Evolutionary conservation across 2,329 filamentous ascomycete genomes (phyloP), one percentile per base, ranked within the genome.

Genomic region (Lasiodiplodia citricola): DNA sequence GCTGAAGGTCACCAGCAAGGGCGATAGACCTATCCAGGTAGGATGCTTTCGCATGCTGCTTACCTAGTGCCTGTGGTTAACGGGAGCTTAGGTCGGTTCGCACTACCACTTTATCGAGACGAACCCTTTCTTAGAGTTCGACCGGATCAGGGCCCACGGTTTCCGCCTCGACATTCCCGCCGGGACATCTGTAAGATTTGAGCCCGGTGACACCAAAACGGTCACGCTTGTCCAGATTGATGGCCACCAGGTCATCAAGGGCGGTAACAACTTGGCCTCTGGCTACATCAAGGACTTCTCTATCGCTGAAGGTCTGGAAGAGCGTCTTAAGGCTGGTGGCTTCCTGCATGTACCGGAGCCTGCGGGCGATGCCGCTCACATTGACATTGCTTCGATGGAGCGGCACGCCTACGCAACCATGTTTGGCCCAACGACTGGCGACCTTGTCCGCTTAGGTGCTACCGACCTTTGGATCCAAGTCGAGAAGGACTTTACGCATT

Each of bases 61-160:
- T 21, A 6, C 3, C 55, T 6, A 28, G 38, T 18, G 31, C n/a
- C 10, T 23, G 50, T 44, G 14, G 16, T 21, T 55, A 51, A 65
- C 6, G 31, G n/a, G 38, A 3, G 44, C 25, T 14, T 73, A 90
- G 87, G 86, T 92, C 70, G 95, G 95, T 38, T 97, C 93, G 38
- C 95, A 98, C 81, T 98, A 97, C 79, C 95, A 97, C 81, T 97
- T 98, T 78, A 89, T 97, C 76, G 95, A 98, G 83, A 91, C 90
- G n/a, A 98, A 98, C 80, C 92, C 94, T 0, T 88, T 92, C 78
- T 86, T 98, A 63, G 88, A 92, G 70, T 98, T 98, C 78, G 95
- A 98, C 80, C 92, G 95, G 31, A 83, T 88, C 62, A 88, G 88
- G 72, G 88, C 94, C 0, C 96, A 96, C 75, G 95, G 95, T 6